Conservation (phyloP, 768 basidiomycete genomes). For the Leucocoprinus sp. region DNA sequence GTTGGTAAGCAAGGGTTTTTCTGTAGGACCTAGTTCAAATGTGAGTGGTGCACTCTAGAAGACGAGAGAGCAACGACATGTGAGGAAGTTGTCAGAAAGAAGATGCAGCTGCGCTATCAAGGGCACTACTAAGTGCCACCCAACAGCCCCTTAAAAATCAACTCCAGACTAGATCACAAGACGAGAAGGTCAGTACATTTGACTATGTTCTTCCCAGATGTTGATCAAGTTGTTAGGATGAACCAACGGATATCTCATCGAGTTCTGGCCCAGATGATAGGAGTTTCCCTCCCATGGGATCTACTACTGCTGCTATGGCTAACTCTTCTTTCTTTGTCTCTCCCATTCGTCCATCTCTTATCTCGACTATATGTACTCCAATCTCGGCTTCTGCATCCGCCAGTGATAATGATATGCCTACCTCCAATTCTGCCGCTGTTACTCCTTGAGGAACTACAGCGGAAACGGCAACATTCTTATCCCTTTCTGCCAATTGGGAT, state of each 20-base stretch:
- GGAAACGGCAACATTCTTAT: slow-evolving; percentile 34
- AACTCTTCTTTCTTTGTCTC: background rate
- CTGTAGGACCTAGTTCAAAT: slow-evolving; percentile 72
- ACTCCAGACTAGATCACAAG: slow-evolving; percentile 2
- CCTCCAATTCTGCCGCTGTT: slow-evolving; percentile 50
- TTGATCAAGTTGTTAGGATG: slow-evolving; percentile 18
- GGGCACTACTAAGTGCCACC: slow-evolving; percentile 32
- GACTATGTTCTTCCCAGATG: background rate
- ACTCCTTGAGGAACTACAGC: slow-evolving; percentile 41
- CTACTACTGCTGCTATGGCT: background rate
- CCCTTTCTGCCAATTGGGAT: slow-evolving; percentile 49
- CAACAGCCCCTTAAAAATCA: background rate
- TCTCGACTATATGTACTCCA: slow-evolving; percentile 1
- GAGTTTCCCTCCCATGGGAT: no score
- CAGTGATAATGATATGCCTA: slow-evolving; percentile 53
- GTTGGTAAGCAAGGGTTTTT: slow-evolving; percentile 82
- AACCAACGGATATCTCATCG: slow-evolving; percentile 23
- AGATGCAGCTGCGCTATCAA: slow-evolving; percentile 47
- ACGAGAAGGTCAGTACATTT: slow-evolving; percentile 8
- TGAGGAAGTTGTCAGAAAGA: slow-evolving; percentile 53
- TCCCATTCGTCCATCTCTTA: no score
- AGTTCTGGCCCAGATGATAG: slow-evolving; percentile 2
- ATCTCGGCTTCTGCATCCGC: slow-evolving; percentile 27
- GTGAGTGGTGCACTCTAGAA: slow-evolving; percentile 70
- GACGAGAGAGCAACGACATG: slow-evolving; percentile 64